These are phyloP conservation scores for Psophocarpus tetragonolobus DNA, from an alignment of 306 rosid species.

Conservation along the genomic window DNA sequence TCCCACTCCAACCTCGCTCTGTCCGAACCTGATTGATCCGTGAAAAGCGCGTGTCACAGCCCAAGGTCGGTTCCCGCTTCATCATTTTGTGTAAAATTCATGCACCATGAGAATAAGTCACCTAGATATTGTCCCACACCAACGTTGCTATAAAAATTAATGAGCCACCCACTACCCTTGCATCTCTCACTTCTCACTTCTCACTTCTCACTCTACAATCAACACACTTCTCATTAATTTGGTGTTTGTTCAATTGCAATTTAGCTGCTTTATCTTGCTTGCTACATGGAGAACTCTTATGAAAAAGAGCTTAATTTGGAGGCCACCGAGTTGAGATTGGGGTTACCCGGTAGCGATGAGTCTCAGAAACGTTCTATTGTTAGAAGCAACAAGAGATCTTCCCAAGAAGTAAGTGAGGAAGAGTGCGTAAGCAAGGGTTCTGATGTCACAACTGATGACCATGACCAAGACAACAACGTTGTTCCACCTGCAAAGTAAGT, in stretches of 20 bases:
- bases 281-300: constrained; percentile 15
- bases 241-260: background rate
- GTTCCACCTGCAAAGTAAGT: constrained; percentile 65
- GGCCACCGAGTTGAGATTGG: constrained; percentile 71
- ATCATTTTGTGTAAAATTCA: constrained; percentile 30
- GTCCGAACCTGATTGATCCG: constrained; percentile 38
- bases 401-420: constrained; percentile 40
- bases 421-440: constrained; percentile 17
- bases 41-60: constrained; percentile 43
- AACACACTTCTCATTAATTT: background rate
- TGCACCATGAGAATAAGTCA: constrained; percentile 48
- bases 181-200: constrained; percentile 32
- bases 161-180: background rate
- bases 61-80: background rate
- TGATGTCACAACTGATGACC: constrained; percentile 9
- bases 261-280: too few relatives aligned
- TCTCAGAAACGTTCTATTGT: constrained; percentile 27
- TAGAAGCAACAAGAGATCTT: constrained; percentile 59
- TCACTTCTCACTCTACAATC: constrained; percentile 24
- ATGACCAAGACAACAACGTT: background rate
- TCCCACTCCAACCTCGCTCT: background rate
- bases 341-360: constrained; percentile 61
- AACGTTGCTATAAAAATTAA: constrained; percentile 44
- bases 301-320: constrained; percentile 45
- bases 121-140: constrained; percentile 43